phyloP scores from a whole-genome alignment of 2,329 filamentous ascomycete species.

The Microascus cirrosus region DNA sequence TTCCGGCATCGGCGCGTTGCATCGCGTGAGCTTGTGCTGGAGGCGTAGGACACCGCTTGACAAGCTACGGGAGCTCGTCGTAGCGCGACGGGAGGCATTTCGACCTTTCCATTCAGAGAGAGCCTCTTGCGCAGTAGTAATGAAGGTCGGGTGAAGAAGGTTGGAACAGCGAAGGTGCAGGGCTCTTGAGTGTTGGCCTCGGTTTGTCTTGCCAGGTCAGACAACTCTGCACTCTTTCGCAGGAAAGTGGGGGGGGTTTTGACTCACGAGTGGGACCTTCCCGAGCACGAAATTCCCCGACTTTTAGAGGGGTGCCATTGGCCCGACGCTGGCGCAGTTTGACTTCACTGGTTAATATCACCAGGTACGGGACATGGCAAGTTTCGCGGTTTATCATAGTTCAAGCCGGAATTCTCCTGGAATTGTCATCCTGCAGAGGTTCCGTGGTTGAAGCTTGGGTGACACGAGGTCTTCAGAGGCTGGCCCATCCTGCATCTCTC shows the following conservation, averaged over 20 bases:
- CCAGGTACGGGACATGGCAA: not conserved
- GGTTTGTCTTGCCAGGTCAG: not conserved
- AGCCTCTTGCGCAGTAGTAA: not conserved
- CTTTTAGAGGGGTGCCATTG: not conserved
- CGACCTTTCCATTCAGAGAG: constrained; percentile 1
- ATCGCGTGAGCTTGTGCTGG: not conserved
- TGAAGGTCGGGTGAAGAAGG: not conserved
- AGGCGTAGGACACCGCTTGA: not conserved
- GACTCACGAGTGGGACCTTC: not conserved
- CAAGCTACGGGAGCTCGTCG: constrained; percentile 2
- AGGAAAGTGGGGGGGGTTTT: not conserved
- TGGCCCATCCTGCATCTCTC: too few relatives aligned
- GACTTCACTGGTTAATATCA: not conserved
- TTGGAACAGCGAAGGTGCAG: not conserved
- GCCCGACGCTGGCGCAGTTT: not conserved
- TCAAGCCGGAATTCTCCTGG: not conserved
- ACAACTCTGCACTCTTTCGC: not conserved
- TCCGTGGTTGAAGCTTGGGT: too few relatives aligned
- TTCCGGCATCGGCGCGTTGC: not conserved
- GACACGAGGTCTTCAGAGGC: too few relatives aligned
- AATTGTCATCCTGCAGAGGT: too few relatives aligned
- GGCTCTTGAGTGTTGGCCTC: not conserved
- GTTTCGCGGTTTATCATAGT: not conserved
- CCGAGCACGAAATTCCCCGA: not conserved
- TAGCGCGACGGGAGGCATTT: constrained; percentile 3